Percentiles rank a stretch among this genome's conserved stretches.
These are phyloP conservation scores for Kockovaella imperatae DNA, from an alignment of 768 basidiomycete species.

Conservation along the genomic window DNA sequence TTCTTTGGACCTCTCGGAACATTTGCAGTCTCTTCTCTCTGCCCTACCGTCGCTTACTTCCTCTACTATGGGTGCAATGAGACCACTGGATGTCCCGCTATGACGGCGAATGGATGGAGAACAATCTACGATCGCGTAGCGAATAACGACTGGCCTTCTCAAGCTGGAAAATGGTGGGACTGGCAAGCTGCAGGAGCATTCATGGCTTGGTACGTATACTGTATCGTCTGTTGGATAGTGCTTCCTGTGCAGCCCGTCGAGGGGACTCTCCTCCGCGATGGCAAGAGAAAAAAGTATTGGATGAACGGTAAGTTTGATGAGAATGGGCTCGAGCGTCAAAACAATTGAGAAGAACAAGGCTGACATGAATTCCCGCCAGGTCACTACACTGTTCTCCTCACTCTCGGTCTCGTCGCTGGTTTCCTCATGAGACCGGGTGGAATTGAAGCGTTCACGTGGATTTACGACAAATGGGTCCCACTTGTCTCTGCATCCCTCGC, in stretches of 20 bases:
- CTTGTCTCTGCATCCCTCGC: conserved; percentile 71
- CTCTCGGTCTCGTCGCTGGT: conserved; percentile 65
- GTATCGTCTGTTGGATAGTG: conserved; percentile 68
- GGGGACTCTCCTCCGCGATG: conserved; percentile 65
- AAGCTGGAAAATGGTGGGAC: conserved; percentile 65
- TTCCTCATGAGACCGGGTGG: conserved; percentile 63
- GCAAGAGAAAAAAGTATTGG: conserved; percentile 73
- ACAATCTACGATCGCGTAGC: conserved; percentile 9
- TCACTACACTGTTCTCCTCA: conserved; percentile 75
- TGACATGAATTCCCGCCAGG: conserved; percentile 49
- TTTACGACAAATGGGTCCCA: conserved; percentile 88
- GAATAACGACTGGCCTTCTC: conserved; percentile 23
- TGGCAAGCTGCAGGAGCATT: conserved; percentile 67
- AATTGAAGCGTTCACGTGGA: conserved; percentile 70
- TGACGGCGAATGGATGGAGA: conserved; percentile 17
- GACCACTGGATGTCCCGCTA: conserved; percentile 39
- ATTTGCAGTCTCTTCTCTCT: conserved; percentile 22
- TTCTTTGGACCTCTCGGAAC: conserved; percentile 43
- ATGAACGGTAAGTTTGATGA: conserved; percentile 67
- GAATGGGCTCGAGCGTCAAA: background rate
- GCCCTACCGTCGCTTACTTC: conserved; percentile 34
- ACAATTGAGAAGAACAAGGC: background rate
- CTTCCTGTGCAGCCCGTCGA: conserved; percentile 67
- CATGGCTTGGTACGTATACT: conserved; percentile 84
- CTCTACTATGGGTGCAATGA: conserved; percentile 43